Base-by-base conservation (phyloP, 345 rosid genomes). In the Trapa bicornis region DNA sequence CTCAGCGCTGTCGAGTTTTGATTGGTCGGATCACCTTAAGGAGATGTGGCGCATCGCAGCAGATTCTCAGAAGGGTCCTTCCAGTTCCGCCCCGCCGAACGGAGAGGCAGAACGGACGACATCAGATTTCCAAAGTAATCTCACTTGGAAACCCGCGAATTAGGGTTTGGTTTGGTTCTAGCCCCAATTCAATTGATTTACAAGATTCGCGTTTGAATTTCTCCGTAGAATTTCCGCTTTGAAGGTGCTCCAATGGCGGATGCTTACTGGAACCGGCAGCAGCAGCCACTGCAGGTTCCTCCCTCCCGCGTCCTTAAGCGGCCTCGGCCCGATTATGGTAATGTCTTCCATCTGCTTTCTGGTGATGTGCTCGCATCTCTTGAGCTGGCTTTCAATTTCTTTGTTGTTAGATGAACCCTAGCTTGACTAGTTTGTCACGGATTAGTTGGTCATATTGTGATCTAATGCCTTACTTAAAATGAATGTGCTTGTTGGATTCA, bases 211-310 rank as follows among this genome's bases (percentile, higher is more conserved):
- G 48, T 4, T 42, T 52, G 22, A 47, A 35, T 37, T 47, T 7
- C 57, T 17, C 57, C 16, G 57, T 12, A 45, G 29, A 37, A 6
- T 16, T 56, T 47, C 13, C 71, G 22, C 42, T 35, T 33, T 37
- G 56, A 15, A 50, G 56, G 22, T 50, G 11, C 56, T 1, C 47
- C 67, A 38, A 87, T 89, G 91, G 76, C 82, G 64, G 89, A 84
- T 67, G 85, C 80, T 70, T 87, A 82, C 83, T 84, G 91, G 96
- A 87, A 81, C 68, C 86, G 84, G 75, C 65, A 58, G 32, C 71
- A 69, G 66, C 71, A 58, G 78, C 70, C 36, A 2, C 66, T n/a
- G 42, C 71, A 50, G 56, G 66, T 69, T 32, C 67, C 58, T 64
- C 76, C 81, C 8, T 68, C 86, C 41, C 78, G 75, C 41, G 73